phyloP scores from a whole-genome alignment of 495 filamentous ascomycete genomes.

The Annulohypoxylon stygium region DNA sequence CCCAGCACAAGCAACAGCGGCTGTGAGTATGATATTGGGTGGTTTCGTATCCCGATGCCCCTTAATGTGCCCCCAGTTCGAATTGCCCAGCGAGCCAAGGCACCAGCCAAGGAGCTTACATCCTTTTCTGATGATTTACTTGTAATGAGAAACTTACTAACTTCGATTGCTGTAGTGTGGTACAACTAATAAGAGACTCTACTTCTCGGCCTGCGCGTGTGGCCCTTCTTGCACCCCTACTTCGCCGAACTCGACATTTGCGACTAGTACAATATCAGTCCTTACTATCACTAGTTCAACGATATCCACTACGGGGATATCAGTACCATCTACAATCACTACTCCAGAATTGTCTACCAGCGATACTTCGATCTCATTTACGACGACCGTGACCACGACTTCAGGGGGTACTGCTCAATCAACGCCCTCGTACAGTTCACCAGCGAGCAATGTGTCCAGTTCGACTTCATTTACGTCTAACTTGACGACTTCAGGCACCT shows the following conservation, averaged over 20 bases:
- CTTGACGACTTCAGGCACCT: slow-evolving; percentile 21
- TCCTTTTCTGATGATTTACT: not conserved
- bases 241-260: slow-evolving; percentile 15
- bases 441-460: not conserved
- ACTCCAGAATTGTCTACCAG: not conserved
- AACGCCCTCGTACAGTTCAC: not conserved
- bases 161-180: slow-evolving; percentile 34
- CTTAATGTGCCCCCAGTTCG: not conserved
- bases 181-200: slow-evolving; percentile 38
- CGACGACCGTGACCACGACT: slow-evolving; percentile 20
- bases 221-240: slow-evolving; percentile 40
- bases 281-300: slow-evolving; percentile 27
- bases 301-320: not conserved
- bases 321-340: slow-evolving; percentile 28
- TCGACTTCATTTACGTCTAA: not conserved
- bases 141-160: slow-evolving; percentile 17
- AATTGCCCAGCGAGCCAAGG: not conserved
- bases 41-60: not conserved
- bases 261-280: slow-evolving; percentile 6
- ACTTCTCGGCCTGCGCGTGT: slow-evolving; percentile 49
- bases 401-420: slow-evolving; percentile 18
- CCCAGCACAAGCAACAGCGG: slow-evolving; percentile 45
- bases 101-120: not conserved
- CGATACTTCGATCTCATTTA: not conserved
- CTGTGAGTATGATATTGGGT: slow-evolving; percentile 26